Evolutionary conservation across 75 land plant species (phyloP), one percentile per base, ranked within the genome.

Genomic region (Cryptomeria japonica): DNA sequence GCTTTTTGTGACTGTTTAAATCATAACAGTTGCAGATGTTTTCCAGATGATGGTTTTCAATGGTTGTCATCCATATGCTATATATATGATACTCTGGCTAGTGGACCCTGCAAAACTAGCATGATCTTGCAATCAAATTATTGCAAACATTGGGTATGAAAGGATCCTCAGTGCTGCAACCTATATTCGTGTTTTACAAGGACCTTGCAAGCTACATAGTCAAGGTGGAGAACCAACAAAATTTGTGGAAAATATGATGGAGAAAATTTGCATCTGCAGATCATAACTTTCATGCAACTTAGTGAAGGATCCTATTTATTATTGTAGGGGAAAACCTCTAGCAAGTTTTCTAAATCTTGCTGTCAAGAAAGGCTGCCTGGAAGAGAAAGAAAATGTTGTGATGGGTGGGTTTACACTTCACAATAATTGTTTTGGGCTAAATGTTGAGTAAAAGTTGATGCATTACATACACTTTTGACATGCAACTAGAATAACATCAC

Each of bases 171-270:
- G 90, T 42, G 93, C 94, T 38, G 87, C 85, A 19, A 88, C 94
- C n/a, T 93, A 95, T 87, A 93, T 93, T 47, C 94, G 93, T 39
- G 89, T 94, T 3, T 88, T 95, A 41, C 91, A 46, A 88, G 95
- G 96, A 12, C 92, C 93, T 14, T 93, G 94, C 80, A 77, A 77
- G 51, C 90, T 93, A 46, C 93, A 28, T 12, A 94, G 94, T 85
- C 94, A 92, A 32, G 91, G 94, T 77, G 86, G 86, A 76, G 94
- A 92, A 89, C 96, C 97, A 47, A 89, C 91, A 51, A 89, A 91
- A 83, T 92, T 96, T 58, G 37, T 92, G 53, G 72, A n/a, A 89
- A 95, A 93, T 90, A 93, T 95, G 96, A 80, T 84, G 37, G 94
- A 93, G 51, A 90, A 78, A 93, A 93, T 38, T 90, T 87, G 47